phyloP scores from a whole-genome alignment of 176 grass and related monocot genomes.

The Aegilops longissima region DNA sequence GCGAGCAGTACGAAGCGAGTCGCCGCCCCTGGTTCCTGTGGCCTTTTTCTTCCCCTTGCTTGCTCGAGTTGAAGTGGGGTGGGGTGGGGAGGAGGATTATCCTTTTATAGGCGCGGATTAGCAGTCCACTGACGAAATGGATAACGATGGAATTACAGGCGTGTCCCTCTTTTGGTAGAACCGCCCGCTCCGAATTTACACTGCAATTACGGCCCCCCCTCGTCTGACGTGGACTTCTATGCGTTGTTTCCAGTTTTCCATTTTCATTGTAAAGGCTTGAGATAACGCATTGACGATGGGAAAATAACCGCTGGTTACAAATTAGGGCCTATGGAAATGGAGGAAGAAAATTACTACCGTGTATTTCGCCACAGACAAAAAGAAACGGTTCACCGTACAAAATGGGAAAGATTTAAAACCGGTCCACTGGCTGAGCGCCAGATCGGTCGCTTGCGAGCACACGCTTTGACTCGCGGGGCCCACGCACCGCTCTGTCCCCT shows the following conservation, averaged over 20 bases:
- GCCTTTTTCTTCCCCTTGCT: constrained; percentile 43
- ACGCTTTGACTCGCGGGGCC: too few relatives aligned
- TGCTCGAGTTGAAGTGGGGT: constrained; percentile 2
- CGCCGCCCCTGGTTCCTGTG: constrained; percentile 23
- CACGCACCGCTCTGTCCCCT: too few relatives aligned
- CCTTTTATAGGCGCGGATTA: constrained; percentile 58
- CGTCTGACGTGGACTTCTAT: neutral
- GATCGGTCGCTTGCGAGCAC: too few relatives aligned
- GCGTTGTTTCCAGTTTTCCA: neutral
- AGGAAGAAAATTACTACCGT: too few relatives aligned
- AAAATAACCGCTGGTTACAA: too few relatives aligned
- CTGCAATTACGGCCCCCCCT: neutral
- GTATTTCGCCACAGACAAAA: too few relatives aligned
- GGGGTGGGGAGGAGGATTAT: constrained; percentile 3
- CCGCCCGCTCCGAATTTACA: neutral
- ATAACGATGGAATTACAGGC: constrained; percentile 18
- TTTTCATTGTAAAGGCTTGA: neutral
- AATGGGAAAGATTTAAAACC: too few relatives aligned
- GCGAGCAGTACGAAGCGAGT: constrained; percentile 36
- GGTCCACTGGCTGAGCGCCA: too few relatives aligned
- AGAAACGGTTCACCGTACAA: too few relatives aligned
- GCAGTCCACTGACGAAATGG: constrained; percentile 14
- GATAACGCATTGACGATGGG: too few relatives aligned
- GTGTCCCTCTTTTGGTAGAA: constrained; percentile 30
- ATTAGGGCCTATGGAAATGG: too few relatives aligned